These are phyloP conservation scores for Fusarium sp. DNA, from an alignment of 2,329 filamentous ascomycete species.

Conservation along the genomic window DNA sequence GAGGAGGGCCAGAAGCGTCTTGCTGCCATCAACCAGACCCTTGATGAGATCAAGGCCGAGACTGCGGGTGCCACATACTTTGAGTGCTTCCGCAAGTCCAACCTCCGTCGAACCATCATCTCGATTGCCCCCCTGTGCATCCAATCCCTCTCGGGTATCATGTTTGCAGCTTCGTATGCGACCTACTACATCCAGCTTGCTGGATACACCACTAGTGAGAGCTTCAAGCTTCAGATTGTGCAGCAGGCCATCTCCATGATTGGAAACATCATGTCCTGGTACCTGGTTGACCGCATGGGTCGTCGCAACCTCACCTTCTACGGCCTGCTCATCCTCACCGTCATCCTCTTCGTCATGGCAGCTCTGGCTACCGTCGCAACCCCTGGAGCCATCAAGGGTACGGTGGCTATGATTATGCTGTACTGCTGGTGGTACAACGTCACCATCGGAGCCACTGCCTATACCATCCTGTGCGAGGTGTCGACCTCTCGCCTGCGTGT, in stretches of 20 bases:
- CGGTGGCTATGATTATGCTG: constrained; percentile 50
- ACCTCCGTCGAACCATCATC: constrained; percentile 53
- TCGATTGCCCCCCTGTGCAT: constrained; percentile 50
- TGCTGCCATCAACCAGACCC: constrained; percentile 43
- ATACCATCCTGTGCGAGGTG: constrained; percentile 13
- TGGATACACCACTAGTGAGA: constrained; percentile 49
- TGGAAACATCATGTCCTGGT: constrained; percentile 54
- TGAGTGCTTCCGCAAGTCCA: constrained; percentile 53
- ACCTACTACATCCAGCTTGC: constrained; percentile 57
- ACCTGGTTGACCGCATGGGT: constrained; percentile 50
- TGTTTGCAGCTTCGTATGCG: constrained; percentile 50
- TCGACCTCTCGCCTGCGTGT: constrained; percentile 7
- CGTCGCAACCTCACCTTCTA: constrained; percentile 50
- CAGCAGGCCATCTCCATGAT: constrained; percentile 52
- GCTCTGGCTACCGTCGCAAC: constrained; percentile 45
- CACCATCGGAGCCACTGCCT: constrained; percentile 16
- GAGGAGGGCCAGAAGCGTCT: constrained; percentile 44
- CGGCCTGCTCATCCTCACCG: constrained; percentile 46
- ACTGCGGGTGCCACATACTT: constrained; percentile 51
- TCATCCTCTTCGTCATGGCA: constrained; percentile 51
- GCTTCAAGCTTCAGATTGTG: constrained; percentile 52
- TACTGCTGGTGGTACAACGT: constrained; percentile 52
- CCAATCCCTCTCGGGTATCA: constrained; percentile 48
- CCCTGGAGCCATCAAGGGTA: constrained; percentile 36
- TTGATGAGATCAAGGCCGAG: constrained; percentile 48